Base-by-base conservation (phyloP, 768 basidiomycete species). In the Calocera viscosa region DNA sequence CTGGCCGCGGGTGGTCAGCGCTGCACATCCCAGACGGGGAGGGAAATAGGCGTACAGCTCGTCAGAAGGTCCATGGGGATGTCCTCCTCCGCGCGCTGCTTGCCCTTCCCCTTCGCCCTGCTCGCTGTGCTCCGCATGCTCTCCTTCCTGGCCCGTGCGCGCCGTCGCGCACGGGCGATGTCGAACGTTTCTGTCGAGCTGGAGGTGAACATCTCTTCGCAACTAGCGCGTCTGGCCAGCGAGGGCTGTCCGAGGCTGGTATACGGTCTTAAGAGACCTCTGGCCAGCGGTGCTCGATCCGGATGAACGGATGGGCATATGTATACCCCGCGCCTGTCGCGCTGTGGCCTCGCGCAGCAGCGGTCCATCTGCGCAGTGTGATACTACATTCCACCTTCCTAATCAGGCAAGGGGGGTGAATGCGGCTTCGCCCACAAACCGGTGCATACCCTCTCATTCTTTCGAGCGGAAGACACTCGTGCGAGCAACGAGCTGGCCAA, bases 121-220 rank as follows among this genome's bases (percentile, higher is more conserved):
- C 5, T 2, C 24, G 14, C 30, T 2, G 10, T 30, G 53, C 53
- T 60, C 14, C 24, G 11, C 53, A 60, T 60, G 30, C 53, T 60
- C 53, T 60, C 53, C 53, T 60, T 60, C 14, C 53, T 14, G 11
- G 53, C 30, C 2, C 53, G 53, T 2, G 53, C 11, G 14, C 53
- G 24, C 30, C 14, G 14, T 2, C 53, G 53, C 53, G 11, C 11
- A 30, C 53, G 53, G 22, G 30, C 53, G 22, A 60, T 60, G 53
- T 60, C 26, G 30, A 60, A 60, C 14, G 53, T 60, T 19, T 60
- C 53, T 26, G 53, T 60, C 30, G 53, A 60, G 53, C 53, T 60
- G 30, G 53, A 60, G 53, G 53, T 60, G 53, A 60, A 60, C 53
- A 60, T 60, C 35, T 38, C 35, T 38, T 38, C 35, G 5, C 35